A percentile compares a stretch with the other conserved stretches of the same genome.
These are phyloP conservation scores for Maudiozyma bulderi DNA, from an alignment of 805 yeast genomes.

Conservation along the genomic window DNA sequence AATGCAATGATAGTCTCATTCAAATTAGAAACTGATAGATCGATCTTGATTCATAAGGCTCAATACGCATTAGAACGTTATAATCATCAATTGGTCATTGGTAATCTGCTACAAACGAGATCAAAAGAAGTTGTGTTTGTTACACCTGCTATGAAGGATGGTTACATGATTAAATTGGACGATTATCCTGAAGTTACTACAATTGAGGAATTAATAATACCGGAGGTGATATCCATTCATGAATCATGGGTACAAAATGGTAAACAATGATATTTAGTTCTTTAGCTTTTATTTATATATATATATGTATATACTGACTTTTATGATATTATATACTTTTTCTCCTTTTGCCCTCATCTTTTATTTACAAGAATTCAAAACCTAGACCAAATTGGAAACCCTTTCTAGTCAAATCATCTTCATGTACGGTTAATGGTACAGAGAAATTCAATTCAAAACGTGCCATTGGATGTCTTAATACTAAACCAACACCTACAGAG, in stretches of 20 bases:
- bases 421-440: conserved; percentile 46
- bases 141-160: conserved; percentile 19
- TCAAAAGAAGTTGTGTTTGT: conserved; percentile 85
- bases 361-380: conserved; percentile 39
- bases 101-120: conserved; percentile 82
- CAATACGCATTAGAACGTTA: conserved; percentile 71
- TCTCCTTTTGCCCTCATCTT: not conserved
- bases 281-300: not conserved
- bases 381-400: conserved; percentile 65
- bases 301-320: not conserved
- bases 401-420: conserved; percentile 43
- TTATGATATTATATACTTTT: not conserved
- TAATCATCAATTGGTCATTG: conserved; percentile 89
- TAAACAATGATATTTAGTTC: not conserved
- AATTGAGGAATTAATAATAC: conserved; percentile 74
- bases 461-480: conserved; percentile 55
- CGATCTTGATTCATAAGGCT: conserved; percentile 66
- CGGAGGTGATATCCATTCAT: conserved; percentile 62
- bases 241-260: conserved; percentile 42
- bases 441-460: conserved; percentile 58
- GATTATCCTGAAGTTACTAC: conserved; percentile 30
- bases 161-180: conserved; percentile 42
- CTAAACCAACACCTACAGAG: conserved; percentile 50
- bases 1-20: conserved; percentile 90
- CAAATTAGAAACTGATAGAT: conserved; percentile 80